phyloP scores from a whole-genome alignment of 2,329 filamentous ascomycete genomes.

The Biscogniauxia sp. region DNA sequence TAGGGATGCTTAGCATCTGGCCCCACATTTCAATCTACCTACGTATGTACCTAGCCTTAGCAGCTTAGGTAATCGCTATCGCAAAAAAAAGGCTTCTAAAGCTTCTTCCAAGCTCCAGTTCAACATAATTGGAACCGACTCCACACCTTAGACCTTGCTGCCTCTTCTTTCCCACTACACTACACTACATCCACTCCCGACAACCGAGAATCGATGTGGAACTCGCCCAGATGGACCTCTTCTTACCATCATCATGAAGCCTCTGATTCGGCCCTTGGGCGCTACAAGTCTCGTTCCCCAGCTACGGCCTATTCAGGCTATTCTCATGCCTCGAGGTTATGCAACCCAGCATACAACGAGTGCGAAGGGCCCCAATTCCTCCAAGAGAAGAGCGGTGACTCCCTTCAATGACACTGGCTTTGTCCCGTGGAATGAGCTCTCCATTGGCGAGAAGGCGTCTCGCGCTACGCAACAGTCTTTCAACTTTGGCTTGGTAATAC shows the following conservation, averaged over 20 bases:
- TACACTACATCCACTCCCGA: too few relatives aligned
- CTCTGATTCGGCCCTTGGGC: conserved; percentile 38
- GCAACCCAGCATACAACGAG: conserved; percentile 52
- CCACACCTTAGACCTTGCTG: too few relatives aligned
- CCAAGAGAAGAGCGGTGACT: conserved; percentile 69
- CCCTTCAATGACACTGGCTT: conserved; percentile 82
- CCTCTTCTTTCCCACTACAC: neutral
- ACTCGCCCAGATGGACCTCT: conserved; percentile 31
- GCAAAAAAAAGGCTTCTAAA: conserved; percentile 3
- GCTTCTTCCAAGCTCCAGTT: neutral
- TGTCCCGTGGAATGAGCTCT: conserved; percentile 78
- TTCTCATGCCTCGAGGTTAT: conserved; percentile 49
- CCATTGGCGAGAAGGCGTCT: conserved; percentile 72
- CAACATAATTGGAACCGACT: neutral
- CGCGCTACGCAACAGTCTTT: conserved; percentile 87
- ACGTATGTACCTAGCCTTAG: too few relatives aligned
- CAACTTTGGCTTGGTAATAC: conserved; percentile 76
- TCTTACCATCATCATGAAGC: conserved; percentile 45
- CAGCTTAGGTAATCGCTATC: neutral
- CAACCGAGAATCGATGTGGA: too few relatives aligned
- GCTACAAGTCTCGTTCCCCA: conserved; percentile 30
- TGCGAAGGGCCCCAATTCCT: conserved; percentile 27
- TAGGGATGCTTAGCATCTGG: neutral
- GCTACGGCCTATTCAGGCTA: conserved; percentile 38
- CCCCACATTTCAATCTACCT: conserved; percentile 20